Conservation (phyloP, 2,329 filamentous ascomycete genomes). For the Colletotrichum trifolii region DNA sequence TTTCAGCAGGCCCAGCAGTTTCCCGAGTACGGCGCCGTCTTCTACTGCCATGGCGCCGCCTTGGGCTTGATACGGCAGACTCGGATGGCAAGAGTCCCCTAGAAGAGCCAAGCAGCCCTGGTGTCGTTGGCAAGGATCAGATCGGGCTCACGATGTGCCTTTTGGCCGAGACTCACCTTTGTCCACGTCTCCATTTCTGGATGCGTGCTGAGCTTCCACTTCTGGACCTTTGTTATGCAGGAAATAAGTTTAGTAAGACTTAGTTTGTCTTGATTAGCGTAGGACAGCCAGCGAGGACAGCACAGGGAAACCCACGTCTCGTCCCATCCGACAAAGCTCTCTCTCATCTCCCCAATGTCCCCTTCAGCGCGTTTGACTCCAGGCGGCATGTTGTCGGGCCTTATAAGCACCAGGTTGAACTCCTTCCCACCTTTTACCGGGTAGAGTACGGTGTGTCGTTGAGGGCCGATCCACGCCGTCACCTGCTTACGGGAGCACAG, state of each 20-base stretch:
- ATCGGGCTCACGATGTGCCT: not conserved
- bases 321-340: constrained; percentile 24
- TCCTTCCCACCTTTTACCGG: constrained; percentile 21
- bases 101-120: constrained; percentile 27
- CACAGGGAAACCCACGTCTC: constrained; percentile 8
- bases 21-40: constrained; percentile 40
- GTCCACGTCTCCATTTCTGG: constrained; percentile 6
- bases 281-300: not conserved
- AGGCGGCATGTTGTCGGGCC: not conserved
- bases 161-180: constrained; percentile 5
- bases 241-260: constrained; percentile 28
- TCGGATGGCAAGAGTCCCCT: constrained; percentile 36
- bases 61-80: constrained; percentile 41
- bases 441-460: constrained; percentile 9
- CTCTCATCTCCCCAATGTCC: constrained; percentile 26
- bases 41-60: constrained; percentile 42
- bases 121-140: not conserved
- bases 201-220: constrained; percentile 28
- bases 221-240: constrained; percentile 17
- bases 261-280: not conserved
- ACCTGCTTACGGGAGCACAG: constrained; percentile 19
- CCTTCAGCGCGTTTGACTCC: not conserved
- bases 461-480: constrained; percentile 18
- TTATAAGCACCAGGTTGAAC: constrained; percentile 22
- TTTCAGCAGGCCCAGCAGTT: constrained; percentile 41